Percentiles rank a stretch among this genome's conserved stretches.
phyloP scores from a whole-genome alignment of 352 stramenopile genomes.

The Poterioochromonas sp. region DNA sequence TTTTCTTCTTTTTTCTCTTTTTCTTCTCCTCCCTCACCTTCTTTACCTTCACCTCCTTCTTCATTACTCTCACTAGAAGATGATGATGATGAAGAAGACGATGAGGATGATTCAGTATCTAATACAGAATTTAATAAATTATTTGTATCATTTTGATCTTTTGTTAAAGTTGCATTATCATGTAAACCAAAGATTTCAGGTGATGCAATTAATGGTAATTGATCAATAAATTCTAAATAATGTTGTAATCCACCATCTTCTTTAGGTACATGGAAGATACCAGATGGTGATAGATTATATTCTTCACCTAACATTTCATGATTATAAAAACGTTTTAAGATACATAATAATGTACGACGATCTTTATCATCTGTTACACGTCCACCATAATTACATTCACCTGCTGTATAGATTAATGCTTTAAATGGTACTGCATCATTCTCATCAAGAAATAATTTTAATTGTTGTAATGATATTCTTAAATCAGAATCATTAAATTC shows the following conservation, averaged over 20 bases:
- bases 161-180: slow-evolving; percentile 84
- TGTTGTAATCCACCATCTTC: slow-evolving; percentile 30
- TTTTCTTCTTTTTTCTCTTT: slow-evolving; percentile 49
- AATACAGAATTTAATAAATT: slow-evolving; percentile 82
- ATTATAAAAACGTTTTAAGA: slow-evolving; percentile 77
- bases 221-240: slow-evolving; percentile 54
- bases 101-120: slow-evolving; percentile 75
- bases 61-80: too few species aligned
- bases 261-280: slow-evolving; percentile 43
- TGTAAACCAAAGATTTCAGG: slow-evolving; percentile 83
- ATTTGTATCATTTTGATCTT: slow-evolving; percentile 84
- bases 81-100: too few species aligned
- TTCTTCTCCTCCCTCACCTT: slow-evolving; percentile 47
- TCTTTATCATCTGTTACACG: slow-evolving; percentile 88
- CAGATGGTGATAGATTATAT: slow-evolving; percentile 41
- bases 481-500: slow-evolving; percentile 88
- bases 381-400: slow-evolving; percentile 88
- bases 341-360: slow-evolving; percentile 69
- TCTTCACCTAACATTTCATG: slow-evolving; percentile 58
- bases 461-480: slow-evolving; percentile 55
- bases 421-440: slow-evolving; percentile 63
- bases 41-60: slow-evolving; percentile 58
- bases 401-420: slow-evolving; percentile 74
- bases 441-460: slow-evolving; percentile 55
- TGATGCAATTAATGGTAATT: slow-evolving; percentile 64